These are phyloP conservation scores for Meredithiella fracta DNA, from an alignment of 2,329 filamentous ascomycete species.

Conservation along the genomic window DNA sequence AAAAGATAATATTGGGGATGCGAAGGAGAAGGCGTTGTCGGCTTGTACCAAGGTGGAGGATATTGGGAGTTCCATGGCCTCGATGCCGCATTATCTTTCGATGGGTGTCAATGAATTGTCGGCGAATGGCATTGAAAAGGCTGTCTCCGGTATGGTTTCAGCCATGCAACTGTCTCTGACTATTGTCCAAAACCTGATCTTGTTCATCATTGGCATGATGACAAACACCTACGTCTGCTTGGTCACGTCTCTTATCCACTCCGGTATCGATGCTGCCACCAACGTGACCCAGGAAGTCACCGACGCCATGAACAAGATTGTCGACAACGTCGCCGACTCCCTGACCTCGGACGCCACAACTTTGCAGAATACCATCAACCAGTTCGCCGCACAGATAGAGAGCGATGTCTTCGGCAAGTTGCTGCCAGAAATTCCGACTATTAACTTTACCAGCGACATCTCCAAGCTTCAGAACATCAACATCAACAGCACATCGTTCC, in stretches of 20 bases:
- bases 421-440: constrained; percentile 27
- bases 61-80: constrained; percentile 86
- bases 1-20: constrained; percentile 56
- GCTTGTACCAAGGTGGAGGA: constrained; percentile 88
- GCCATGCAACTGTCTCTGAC: constrained; percentile 66
- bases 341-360: constrained; percentile 42
- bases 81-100: constrained; percentile 92
- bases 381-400: constrained; percentile 29
- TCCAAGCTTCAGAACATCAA: constrained; percentile 52
- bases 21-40: constrained; percentile 65
- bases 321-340: constrained; percentile 38
- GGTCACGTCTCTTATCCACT: constrained; percentile 66
- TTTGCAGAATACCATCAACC: constrained; percentile 31
- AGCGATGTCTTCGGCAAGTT: constrained; percentile 34
- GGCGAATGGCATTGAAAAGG: constrained; percentile 61
- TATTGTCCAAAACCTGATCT: constrained; percentile 68
- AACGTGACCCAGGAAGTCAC: constrained; percentile 37
- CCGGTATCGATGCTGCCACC: constrained; percentile 53
- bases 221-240: constrained; percentile 82
- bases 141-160: constrained; percentile 62
- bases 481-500: constrained; percentile 48
- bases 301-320: constrained; percentile 31
- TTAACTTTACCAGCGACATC: constrained; percentile 52
- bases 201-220: constrained; percentile 86
- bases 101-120: constrained; percentile 75